phyloP scores from a whole-genome alignment of 306 rosid species.

The Neltuma alba region DNA sequence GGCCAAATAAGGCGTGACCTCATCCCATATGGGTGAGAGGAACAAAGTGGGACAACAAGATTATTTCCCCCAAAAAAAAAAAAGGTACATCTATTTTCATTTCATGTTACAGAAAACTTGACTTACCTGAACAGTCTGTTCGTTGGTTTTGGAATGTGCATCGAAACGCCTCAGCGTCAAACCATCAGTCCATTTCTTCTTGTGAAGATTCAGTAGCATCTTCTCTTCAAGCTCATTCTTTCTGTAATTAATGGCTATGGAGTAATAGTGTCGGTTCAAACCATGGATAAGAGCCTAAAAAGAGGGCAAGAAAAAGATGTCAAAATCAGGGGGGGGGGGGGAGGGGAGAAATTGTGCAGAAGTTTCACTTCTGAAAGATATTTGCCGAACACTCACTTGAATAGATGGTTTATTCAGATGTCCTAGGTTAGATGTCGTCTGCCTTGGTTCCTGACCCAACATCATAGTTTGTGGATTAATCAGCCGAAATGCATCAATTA shows the following conservation, averaged over 20 bases:
- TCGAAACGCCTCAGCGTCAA: slow-evolving; percentile 82
- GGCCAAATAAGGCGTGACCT: not conserved
- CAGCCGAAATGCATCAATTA: slow-evolving; percentile 93
- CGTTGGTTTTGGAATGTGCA: slow-evolving; percentile 91
- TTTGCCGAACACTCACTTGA: slow-evolving; percentile 61
- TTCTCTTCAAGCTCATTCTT: slow-evolving; percentile 97
- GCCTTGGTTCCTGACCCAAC: slow-evolving; percentile 98
- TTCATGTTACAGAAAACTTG: slow-evolving; percentile 12
- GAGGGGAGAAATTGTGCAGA: slow-evolving; percentile 8
- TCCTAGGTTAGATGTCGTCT: slow-evolving; percentile 93
- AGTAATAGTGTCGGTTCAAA: slow-evolving; percentile 88
- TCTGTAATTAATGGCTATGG: slow-evolving; percentile 91
- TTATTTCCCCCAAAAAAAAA: not conserved
- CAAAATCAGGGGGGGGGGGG: not conserved
- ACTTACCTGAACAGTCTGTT: slow-evolving; percentile 88
- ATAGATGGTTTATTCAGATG: slow-evolving; percentile 95
- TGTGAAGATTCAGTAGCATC: slow-evolving; percentile 92
- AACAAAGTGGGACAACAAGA: slow-evolving; percentile 1
- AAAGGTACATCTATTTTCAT: not conserved
- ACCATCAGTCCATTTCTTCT: slow-evolving; percentile 99
- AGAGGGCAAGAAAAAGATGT: slow-evolving; percentile 17
- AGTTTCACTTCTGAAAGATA: slow-evolving; percentile 17
- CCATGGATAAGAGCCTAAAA: slow-evolving; percentile 96
- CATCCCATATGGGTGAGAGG: not conserved
- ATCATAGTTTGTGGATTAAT: slow-evolving; percentile 98